Conservation (phyloP, 2,329 filamentous ascomycete species). For the Daldinia sp. region DNA sequence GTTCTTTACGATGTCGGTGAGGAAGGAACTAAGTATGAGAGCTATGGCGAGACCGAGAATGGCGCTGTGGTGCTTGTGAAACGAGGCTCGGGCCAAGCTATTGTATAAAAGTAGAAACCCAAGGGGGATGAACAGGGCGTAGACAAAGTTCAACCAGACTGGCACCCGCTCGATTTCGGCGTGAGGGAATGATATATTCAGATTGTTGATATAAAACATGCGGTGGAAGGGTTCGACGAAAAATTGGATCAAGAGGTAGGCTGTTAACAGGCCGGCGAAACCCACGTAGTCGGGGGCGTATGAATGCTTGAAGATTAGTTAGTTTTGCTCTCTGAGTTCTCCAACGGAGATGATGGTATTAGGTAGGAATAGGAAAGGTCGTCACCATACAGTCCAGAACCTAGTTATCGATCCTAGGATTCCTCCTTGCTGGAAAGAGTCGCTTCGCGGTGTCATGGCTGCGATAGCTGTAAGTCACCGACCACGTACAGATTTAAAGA, state of each 20-base stretch:
- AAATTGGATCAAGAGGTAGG: constrained; percentile 75
- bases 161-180: constrained; percentile 86
- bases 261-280: constrained; percentile 74
- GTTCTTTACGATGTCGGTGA: constrained; percentile 94
- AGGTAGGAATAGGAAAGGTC: not conserved
- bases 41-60: constrained; percentile 83
- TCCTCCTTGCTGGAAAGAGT: constrained; percentile 43
- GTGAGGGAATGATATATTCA: constrained; percentile 86
- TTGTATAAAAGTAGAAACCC: constrained; percentile 75
- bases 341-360: not conserved
- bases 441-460: constrained; percentile 55
- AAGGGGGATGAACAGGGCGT: constrained; percentile 80
- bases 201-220: constrained; percentile 91
- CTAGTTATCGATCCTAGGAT: constrained; percentile 54
- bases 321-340: constrained; percentile 12
- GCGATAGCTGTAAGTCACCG: constrained; percentile 60
- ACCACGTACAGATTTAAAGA: constrained; percentile 55
- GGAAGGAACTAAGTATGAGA: constrained; percentile 80
- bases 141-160: constrained; percentile 82
- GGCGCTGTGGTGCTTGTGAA: constrained; percentile 87
- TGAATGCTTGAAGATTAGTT: constrained; percentile 67
- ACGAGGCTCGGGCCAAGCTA: constrained; percentile 68
- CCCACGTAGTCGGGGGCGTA: constrained; percentile 92
- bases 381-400: constrained; percentile 62
- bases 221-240: constrained; percentile 89